Evolutionary conservation across 148 eudicot species (phyloP).

Genomic region (Rheum nobile): DNA sequence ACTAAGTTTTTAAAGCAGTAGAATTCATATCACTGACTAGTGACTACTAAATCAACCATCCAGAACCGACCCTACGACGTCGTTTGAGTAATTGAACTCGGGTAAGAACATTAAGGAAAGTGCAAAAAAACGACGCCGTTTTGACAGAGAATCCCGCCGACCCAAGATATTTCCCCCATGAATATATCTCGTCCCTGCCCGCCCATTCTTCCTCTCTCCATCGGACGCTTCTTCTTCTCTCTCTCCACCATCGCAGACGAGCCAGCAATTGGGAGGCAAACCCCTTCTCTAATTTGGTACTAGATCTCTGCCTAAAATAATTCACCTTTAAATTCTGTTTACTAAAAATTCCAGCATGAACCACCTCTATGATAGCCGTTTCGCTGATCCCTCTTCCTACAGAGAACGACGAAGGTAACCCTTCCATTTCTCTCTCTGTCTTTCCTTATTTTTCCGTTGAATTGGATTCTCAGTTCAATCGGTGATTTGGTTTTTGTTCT

Average conservation of each 20-base stretch:
- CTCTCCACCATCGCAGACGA: not conserved
- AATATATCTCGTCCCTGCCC: not conserved
- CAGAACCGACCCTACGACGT: no score
- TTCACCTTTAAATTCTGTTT: not conserved
- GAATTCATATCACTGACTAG: no score
- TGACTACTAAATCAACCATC: no score
- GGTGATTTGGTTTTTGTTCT: not conserved
- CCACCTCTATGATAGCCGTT: constrained; percentile 52
- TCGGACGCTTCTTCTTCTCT: not conserved
- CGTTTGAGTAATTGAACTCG: no score
- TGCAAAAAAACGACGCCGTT: not conserved
- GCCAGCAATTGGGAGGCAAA: constrained; percentile 1
- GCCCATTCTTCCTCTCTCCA: not conserved
- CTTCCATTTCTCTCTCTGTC: not conserved
- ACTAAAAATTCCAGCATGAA: constrained; percentile 19
- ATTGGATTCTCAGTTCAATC: not conserved
- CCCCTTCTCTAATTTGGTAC: not conserved
- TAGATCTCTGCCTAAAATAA: not conserved
- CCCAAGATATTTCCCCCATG: not conserved
- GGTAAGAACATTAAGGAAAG: no score
- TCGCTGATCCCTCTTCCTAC: constrained; percentile 56
- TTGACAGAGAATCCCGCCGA: not conserved
- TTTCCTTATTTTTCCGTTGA: not conserved
- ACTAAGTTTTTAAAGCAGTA: no score
- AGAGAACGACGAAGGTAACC: constrained; percentile 82